Base-by-base conservation (phyloP, 1,139 yeast genomes). In the Cylindricascospora bacillispora region DNA sequence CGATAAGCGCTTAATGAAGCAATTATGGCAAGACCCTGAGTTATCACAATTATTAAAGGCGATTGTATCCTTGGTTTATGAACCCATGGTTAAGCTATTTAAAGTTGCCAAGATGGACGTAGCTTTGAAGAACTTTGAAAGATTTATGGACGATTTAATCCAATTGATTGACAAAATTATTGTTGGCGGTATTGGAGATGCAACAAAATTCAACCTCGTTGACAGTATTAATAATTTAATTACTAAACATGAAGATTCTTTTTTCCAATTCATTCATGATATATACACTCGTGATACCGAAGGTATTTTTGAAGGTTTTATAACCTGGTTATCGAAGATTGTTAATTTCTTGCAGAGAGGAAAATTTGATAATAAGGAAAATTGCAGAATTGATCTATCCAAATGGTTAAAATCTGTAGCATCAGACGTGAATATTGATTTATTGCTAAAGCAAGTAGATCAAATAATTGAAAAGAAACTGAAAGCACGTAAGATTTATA, bases 1-100 rank as follows among this genome's bases (percentile, higher is more conserved):
- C 26, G 97, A 86, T 49, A 83, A 82, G 50, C 71, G 73, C 33
- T 59, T 77, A 27, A 56, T 85, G 62, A 76, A 75, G 42, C 73
- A 75, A 46, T 56, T 86, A 27, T 82, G 95, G 92, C 73, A 73
- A 32, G 94, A 85, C 44, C 85, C 89, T 0, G 81, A 78, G 43
- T 59, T 92, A 25, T 73, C 85, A 15, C 64, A 63, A 27, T 61
- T 86, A 25, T 60, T 85, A 34, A 78, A 78, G 40, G 81, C 80
- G 33, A 61, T 82, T 23, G 64, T 86, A 25, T 69, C 85, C 0
- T 65, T 83, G 33, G 79, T 86, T 43, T 85, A 85, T 51, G 83
- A 81, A 39, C 95, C 95, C 1, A 59, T 86, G 48, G 80, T 85
- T 39, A 67, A 65, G 25, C 64, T 86, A 1, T 80, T 86, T 57